Evolutionary conservation across 305 asterid genomes (phyloP), one percentile per base, ranked within the genome.

Genomic region (Salvia sclarea): DNA sequence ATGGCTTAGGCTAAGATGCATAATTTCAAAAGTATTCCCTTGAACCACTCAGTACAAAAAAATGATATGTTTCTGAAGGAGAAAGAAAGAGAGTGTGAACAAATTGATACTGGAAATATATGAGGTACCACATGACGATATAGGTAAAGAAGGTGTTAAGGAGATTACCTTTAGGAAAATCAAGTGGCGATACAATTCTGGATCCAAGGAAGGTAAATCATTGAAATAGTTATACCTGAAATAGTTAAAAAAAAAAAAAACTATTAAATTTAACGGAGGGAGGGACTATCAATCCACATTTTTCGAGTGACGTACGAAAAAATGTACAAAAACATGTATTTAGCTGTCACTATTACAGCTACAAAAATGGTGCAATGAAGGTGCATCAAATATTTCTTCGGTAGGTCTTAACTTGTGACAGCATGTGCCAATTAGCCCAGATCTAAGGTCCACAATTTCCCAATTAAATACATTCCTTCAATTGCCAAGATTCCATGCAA

Each of bases 201-300:
- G 97, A 78, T 94, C 99, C 92, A 94, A 82, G 64, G 99, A 94
- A 70, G 99, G 99, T 49, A 94, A 79, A 79, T 94, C 99, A 62
- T 94, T 94, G 89, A 91, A 83, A 77, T 94, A 94, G 80, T 89
- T 94, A 82, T 86, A 62, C 92, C 99, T 94, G 83, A 73, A 81
- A n/a, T n/a, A 22, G 80, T 73, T 61, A 76, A 13, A 78, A 65
- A 31, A 38, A 68, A 30, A 75, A 69, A 24, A 12, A 54, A 43
- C 60, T 61, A 58, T 64, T 68, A 28, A 64, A 66, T 64, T 20
- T 59, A 62, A 62, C 11, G 22, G 61, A 52, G 61, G 71, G 38
- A 38, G 52, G 44, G 14, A 33, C 16, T 40, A 40, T 31, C 41
- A 70, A 49, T 47, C 45, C 59, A 63, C 57, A 35, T 55, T 31